Conservation (phyloP, 2,329 filamentous ascomycete species). For the Falciphora oryzae region DNA sequence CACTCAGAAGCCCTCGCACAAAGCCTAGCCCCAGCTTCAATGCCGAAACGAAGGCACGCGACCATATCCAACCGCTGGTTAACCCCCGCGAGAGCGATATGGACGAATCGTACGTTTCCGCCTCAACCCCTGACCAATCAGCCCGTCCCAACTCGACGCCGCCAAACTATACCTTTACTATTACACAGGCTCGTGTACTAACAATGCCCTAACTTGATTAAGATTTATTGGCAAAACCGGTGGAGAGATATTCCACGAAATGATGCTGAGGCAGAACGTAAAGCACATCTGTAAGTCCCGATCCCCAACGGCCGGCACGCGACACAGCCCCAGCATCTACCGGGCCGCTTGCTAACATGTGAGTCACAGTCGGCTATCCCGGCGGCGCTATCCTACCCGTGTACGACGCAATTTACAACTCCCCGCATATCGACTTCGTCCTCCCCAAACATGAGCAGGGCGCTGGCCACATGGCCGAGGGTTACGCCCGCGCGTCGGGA, state of each 20-base stretch:
- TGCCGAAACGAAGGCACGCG: conserved; percentile 35
- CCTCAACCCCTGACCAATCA: conserved; percentile 11
- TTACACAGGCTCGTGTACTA: conserved; percentile 3
- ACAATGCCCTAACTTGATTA: conserved; percentile 14
- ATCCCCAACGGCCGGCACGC: conserved; percentile 4
- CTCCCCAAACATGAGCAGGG: conserved; percentile 95
- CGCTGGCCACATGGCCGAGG: conserved; percentile 97
- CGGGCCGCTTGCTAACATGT: neutral
- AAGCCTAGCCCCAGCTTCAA: conserved; percentile 60
- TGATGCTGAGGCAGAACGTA: conserved; percentile 91
- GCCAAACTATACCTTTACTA: neutral
- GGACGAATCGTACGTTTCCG: conserved; percentile 68
- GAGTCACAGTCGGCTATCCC: conserved; percentile 68
- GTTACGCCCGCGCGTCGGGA: conserved; percentile 88
- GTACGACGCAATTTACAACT: conserved; percentile 99
- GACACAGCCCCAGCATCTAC: neutral
- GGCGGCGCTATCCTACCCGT: conserved; percentile 95
- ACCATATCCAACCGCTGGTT: conserved; percentile 65
- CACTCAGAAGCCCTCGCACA: conserved; percentile 47
- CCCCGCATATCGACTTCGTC: conserved; percentile 92
- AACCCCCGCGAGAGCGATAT: conserved; percentile 56
- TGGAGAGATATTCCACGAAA: conserved; percentile 97
- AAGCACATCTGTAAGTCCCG: conserved; percentile 81
- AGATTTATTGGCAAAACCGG: conserved; percentile 92
- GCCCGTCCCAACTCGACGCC: neutral